Base-by-base conservation (phyloP, 2,329 filamentous ascomycete genomes). In the Aspergillus sp. region DNA sequence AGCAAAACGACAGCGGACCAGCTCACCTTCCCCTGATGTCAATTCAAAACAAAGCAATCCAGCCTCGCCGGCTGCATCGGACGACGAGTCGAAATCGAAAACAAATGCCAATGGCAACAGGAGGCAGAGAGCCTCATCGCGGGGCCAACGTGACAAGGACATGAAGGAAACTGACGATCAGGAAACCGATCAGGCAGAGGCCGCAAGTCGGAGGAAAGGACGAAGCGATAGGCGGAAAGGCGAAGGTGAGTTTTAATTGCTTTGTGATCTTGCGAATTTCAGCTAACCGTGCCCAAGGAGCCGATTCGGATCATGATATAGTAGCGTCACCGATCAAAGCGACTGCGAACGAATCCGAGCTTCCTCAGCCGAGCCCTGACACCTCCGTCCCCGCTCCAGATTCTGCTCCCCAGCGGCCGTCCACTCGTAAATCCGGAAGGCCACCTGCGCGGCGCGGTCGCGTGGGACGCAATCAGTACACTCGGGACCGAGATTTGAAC, bases 1-100 rank as follows among this genome's bases (percentile, higher is more conserved):
- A 60, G 76, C 85, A 49, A 98, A 98, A 78, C 85, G 93, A 64
- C 92, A 91, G 72, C 87, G 93, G 54, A 97, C 93, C 24, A 83
- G 82, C 59, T 96, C 92, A 2, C 86, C 86, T 47, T 91, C 90
- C 3, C 83, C 83, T 27, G 86, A 88, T 1, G 85, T 87, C 20
- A 63, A 71, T 6, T 81, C 82, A 4, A 79, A 60, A 67, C 80
- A 61, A 70, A 79, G 54, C 80, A 86, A 71, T 49, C 53, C 75
- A 64, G 51, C 74, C 30, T 77, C 75, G 8, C 73, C 74, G 19
- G 68, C 69, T 33, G 70, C 66, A 5, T 91, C 90, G 0, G 91
- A 91, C 56, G 90, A 95, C 57, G 89, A 88, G 42, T 74, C 77
- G 2, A 79, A 72, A 78, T 76, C 68, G 22, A 73, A 71, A 52